Evolutionary conservation across 768 basidiomycete genomes (phyloP).

Genomic region (Boletus sensibilis): DNA sequence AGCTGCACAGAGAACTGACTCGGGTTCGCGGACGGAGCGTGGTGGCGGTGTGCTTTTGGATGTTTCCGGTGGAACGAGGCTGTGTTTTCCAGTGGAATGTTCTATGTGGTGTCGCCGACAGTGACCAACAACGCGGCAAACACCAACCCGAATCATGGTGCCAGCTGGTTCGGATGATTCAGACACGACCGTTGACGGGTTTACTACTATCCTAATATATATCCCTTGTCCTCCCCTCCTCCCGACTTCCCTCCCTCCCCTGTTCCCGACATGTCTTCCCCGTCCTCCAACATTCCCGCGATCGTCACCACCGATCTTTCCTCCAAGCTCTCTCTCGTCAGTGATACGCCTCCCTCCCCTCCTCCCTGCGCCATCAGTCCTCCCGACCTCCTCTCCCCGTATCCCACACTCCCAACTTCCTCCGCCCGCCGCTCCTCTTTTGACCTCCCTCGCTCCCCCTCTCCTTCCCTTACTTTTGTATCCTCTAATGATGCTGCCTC

Average conservation of each 20-base stretch:
- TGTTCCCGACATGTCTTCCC: constrained; percentile 17
- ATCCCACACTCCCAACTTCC: background rate
- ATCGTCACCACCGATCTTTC: constrained; percentile 38
- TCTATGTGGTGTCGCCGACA: constrained; percentile 4
- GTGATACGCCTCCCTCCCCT: background rate
- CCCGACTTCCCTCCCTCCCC: background rate
- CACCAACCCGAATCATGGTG: too few relatives aligned
- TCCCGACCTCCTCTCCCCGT: constrained; percentile 26
- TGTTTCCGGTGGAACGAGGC: constrained; percentile 24
- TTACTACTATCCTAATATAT: background rate
- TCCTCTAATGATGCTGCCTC: constrained; percentile 46
- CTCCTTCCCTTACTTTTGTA: constrained; percentile 32
- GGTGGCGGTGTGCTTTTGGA: constrained; percentile 12
- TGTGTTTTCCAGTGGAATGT: constrained; percentile 33
- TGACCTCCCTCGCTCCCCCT: constrained; percentile 31
- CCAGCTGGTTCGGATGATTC: background rate
- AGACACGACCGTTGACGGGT: background rate
- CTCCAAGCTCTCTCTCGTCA: constrained; percentile 27
- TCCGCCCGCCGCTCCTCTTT: constrained; percentile 25
- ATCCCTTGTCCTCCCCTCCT: background rate
- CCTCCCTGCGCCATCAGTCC: background rate
- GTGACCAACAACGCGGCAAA: background rate
- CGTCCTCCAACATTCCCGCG: constrained; percentile 28
- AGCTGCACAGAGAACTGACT: background rate
- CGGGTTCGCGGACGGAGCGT: background rate